phyloP scores from a whole-genome alignment of 768 basidiomycete genomes.

The Lepiota brunneoincarnata region DNA sequence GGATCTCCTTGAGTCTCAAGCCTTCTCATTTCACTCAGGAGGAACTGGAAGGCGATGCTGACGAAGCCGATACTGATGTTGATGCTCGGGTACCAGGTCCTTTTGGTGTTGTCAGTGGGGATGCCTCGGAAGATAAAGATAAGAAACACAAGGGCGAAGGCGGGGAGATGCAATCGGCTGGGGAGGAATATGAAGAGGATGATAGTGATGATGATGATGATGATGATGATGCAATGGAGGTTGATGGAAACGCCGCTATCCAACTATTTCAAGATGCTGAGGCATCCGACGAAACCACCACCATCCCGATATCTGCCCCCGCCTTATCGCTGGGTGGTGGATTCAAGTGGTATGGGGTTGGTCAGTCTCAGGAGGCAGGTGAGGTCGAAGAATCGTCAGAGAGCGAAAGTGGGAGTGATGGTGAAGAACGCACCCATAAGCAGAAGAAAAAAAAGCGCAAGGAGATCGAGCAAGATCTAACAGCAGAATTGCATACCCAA shows the following conservation, averaged over 20 bases:
- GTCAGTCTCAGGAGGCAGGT: conserved; percentile 29
- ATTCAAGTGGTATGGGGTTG: conserved; percentile 67
- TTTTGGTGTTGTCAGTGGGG: conserved; percentile 18
- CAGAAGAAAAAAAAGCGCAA: conserved; percentile 68
- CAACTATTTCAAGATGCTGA: conserved; percentile 18
- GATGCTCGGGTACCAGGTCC: conserved; percentile 19
- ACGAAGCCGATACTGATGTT: conserved; percentile 25
- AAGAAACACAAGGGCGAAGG: conserved; percentile 16
- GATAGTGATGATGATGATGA: conserved; percentile 28
- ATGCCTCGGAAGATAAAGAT: conserved; percentile 17
- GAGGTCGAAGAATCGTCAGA: conserved; percentile 44
- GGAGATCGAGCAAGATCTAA: conserved; percentile 75
- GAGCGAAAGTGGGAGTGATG: conserved; percentile 38
- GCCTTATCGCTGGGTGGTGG: conserved; percentile 55
- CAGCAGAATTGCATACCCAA: conserved; percentile 83
- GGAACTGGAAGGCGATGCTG: conserved; percentile 40
- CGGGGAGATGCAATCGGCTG: conserved; percentile 6
- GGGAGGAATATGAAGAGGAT: conserved; percentile 2
- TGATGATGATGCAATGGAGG: conserved; percentile 40
- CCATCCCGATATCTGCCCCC: conserved; percentile 19
- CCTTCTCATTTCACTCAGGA: conserved; percentile 80
- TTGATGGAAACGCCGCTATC: conserved; percentile 37
- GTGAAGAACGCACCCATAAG: conserved; percentile 46
- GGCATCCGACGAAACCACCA: conserved; percentile 12
- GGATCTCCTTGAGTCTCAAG: conserved; percentile 84